Evolutionary conservation across 129 eudicot species (phyloP).

Genomic region (Ambrosia artemisiifolia): DNA sequence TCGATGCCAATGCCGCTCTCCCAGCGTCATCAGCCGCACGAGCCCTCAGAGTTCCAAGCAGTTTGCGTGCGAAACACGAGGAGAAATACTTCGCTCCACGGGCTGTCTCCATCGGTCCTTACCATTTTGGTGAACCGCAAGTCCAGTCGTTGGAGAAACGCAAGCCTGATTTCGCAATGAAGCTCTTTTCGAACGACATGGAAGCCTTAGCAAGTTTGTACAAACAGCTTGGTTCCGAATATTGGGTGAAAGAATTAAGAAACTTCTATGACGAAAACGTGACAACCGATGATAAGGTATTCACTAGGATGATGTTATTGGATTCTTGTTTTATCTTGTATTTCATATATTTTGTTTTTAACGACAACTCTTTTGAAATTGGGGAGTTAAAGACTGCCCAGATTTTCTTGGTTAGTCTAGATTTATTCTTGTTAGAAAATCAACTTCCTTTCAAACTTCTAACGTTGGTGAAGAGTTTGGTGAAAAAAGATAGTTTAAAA

Average conservation of each 20-base stretch:
- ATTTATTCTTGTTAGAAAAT: too few species aligned
- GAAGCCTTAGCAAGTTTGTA: not conserved
- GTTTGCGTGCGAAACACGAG: not conserved
- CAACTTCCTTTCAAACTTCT: too few species aligned
- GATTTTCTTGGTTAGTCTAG: too few species aligned
- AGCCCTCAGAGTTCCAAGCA: not conserved
- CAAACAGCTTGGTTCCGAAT: not conserved
- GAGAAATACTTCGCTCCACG: not conserved
- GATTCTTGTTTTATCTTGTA: too few species aligned
- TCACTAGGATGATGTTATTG: too few species aligned
- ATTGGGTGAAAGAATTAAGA: not conserved
- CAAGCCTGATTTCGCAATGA: not conserved
- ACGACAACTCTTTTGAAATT: too few species aligned
- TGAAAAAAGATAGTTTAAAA: too few species aligned
- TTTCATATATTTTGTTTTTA: too few species aligned
- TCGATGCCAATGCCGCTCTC: not conserved
- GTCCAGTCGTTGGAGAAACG: not conserved
- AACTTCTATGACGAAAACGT: not conserved
- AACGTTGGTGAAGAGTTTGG: too few species aligned
- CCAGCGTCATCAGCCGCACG: too few species aligned
- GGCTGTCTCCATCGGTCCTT: not conserved
- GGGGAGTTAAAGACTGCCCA: not conserved
- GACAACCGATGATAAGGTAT: too few species aligned
- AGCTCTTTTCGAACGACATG: not conserved
- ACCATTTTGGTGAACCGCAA: not conserved